A percentile compares a stretch with the other conserved stretches of the same genome.
phyloP scores from a whole-genome alignment of 345 rosid genomes.

The Boechera retrofracta region DNA sequence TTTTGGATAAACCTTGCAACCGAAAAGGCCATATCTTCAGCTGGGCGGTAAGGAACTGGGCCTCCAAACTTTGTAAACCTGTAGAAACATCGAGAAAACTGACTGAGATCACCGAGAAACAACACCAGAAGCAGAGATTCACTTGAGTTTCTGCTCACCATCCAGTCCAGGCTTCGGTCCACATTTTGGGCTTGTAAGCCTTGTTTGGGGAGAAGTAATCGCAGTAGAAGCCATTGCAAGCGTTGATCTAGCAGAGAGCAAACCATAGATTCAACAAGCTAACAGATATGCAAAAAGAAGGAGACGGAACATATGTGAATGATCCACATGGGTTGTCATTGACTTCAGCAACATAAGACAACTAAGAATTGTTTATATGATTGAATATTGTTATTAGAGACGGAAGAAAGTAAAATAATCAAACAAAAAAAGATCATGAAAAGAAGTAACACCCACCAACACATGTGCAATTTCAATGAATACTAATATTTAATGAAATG shows the following conservation, averaged over 20 bases:
- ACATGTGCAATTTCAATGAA: slow-evolving; percentile 38
- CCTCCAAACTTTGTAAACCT: slow-evolving; percentile 99
- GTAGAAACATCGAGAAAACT: slow-evolving; percentile 19
- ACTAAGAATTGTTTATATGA: slow-evolving; percentile 28
- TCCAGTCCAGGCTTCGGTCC: slow-evolving; percentile 99
- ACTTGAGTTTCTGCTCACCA: slow-evolving; percentile 60
- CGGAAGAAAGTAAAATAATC: slow-evolving; percentile 15
- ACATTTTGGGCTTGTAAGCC: slow-evolving; percentile 94
- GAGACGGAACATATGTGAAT: slow-evolving; percentile 6
- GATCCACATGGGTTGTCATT: slow-evolving; percentile 36
- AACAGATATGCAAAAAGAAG: slow-evolving; percentile 23
- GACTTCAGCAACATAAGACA: slow-evolving; percentile 21
- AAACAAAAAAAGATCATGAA: slow-evolving; percentile 21
- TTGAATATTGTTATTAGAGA: slow-evolving; percentile 26
- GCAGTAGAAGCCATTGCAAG: slow-evolving; percentile 98
- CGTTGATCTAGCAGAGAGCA: slow-evolving; percentile 64
- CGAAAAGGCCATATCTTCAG: slow-evolving; percentile 94
- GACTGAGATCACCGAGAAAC: slow-evolving; percentile 16
- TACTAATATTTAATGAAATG: slow-evolving; percentile 32
- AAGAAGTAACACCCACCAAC: slow-evolving; percentile 35
- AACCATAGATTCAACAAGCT: slow-evolving; percentile 28
- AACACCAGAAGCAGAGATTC: not conserved
- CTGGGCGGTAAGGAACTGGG: slow-evolving; percentile 88
- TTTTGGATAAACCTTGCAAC: slow-evolving; percentile 97
- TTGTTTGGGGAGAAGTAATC: slow-evolving; percentile 97